A percentile compares a stretch with the other conserved stretches of the same genome.
Conservation (phyloP, 106 monocot genomes). For the Xerophyta viscosa region DNA sequence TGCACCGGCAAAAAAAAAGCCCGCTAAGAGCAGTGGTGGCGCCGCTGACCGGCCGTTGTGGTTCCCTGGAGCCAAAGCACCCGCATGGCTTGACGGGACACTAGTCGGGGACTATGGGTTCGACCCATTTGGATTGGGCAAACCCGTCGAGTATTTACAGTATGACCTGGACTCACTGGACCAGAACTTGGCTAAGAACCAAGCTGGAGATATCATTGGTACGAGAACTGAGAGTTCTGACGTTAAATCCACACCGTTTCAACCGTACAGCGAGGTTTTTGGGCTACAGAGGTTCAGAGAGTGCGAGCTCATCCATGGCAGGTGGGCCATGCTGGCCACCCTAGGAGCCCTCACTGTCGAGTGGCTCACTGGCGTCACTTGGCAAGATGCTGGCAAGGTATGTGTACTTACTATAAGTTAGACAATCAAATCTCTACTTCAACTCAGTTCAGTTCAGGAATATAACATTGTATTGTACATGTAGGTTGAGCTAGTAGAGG, state of each 20-base stretch:
- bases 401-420: too few relatives aligned
- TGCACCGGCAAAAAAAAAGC: conserved; percentile 33
- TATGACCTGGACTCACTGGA: conserved; percentile 85
- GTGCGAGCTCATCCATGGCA: conserved; percentile 95
- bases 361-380: conserved; percentile 84
- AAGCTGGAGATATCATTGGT: conserved; percentile 63
- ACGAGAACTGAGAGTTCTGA: conserved; percentile 66
- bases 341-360: conserved; percentile 90
- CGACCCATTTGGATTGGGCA: conserved; percentile 90
- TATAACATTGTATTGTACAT: not conserved
- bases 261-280: conserved; percentile 89
- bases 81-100: conserved; percentile 77
- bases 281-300: conserved; percentile 93
- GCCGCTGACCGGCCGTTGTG: conserved; percentile 75
- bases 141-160: conserved; percentile 95
- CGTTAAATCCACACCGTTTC: conserved; percentile 87
- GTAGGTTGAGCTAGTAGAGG: conserved; percentile 84
- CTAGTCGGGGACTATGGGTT: conserved; percentile 91
- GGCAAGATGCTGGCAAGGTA: conserved; percentile 99
- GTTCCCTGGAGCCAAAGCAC: conserved; percentile 81
- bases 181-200: conserved; percentile 92
- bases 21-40: conserved; percentile 6
- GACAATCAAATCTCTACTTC: too few relatives aligned
- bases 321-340: conserved; percentile 96
- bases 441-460: too few relatives aligned